Base-by-base conservation (phyloP, 768 basidiomycete genomes). In the Lentinula edodes region DNA sequence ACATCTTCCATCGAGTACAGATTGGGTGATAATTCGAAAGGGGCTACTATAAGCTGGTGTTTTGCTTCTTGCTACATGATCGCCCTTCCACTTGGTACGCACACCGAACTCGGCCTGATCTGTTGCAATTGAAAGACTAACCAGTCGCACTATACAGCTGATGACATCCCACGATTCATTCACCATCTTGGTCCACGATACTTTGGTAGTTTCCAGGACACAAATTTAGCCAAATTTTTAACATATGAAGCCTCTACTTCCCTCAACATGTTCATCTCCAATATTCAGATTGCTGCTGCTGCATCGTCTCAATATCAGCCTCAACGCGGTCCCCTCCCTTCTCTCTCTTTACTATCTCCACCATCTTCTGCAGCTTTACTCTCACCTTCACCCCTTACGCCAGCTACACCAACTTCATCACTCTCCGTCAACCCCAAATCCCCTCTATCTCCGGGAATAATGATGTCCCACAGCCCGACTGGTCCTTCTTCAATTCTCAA, bases 221-320 rank as follows among this genome's bases (percentile, higher is more conserved):
- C 78, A 8, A 70, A 81, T 2, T 79, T 93, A 39, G 76, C 85
- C 64, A 86, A 83, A 50, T 93, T 93, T 70, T 74, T 94, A 52
- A 95, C 92, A 0, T 95, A 94, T 70, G 89, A 92, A 65, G 89
- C 90, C 0, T 84, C 88, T 5, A 91, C 92, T 0, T 91, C 91
- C 0, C 78, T 94, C 58, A 93, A 90, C 68, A 90, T 94, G 78
- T 85, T 86, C 65, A 74, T 95, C 16, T 77, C 80, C 36, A 80
- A 75, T 39, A 68, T 80, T 8, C 52, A 53, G 16, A 28, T 53
- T 39, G 38, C 38, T 13, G 38, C 38, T 39, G 38, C 38, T 13
- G 7, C 38, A 8, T 39, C 38, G 2, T 9, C 13, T 8, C 38
- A 39, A 9, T 39, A 39, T 39, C 38, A 39, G 7, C 9, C 52